Evolutionary conservation across 768 basidiomycete genomes (phyloP).

Genomic region (Lactarius hatsudake): DNA sequence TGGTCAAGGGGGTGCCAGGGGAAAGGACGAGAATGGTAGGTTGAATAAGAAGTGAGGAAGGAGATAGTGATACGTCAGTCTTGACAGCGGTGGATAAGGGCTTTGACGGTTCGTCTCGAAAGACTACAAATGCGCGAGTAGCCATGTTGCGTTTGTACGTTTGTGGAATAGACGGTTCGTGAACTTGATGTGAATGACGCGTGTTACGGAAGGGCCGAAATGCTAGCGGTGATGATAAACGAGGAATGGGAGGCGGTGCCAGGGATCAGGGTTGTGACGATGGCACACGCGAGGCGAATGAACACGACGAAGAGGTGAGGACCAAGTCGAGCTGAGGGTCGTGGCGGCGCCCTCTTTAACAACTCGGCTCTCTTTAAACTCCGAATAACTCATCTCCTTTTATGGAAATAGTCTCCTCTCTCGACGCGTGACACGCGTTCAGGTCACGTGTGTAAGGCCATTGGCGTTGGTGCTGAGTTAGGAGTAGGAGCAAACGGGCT

Average conservation of each 20-base stretch:
- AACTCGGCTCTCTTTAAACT: constrained; percentile 24
- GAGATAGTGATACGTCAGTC: constrained; percentile 29
- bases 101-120: constrained; percentile 51
- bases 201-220: constrained; percentile 9
- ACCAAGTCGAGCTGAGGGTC: not conserved
- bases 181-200: constrained; percentile 25
- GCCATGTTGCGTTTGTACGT: constrained; percentile 43
- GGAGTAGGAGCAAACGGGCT: not conserved
- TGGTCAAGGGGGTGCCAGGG: constrained; percentile 29
- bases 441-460: constrained; percentile 21
- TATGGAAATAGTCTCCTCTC: constrained; percentile 14
- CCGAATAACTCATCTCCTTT: constrained; percentile 21
- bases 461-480: too few species aligned
- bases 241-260: constrained; percentile 23
- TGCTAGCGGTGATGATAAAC: constrained; percentile 3
- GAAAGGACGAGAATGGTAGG: constrained; percentile 33
- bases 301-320: constrained; percentile 25
- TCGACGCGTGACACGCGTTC: constrained; percentile 28
- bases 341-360: constrained; percentile 22
- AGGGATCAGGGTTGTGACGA: constrained; percentile 19
- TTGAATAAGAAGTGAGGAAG: constrained; percentile 30
- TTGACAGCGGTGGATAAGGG: constrained; percentile 38
- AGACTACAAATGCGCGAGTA: constrained; percentile 59
- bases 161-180: constrained; percentile 15
- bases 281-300: constrained; percentile 20